Evolutionary conservation across 345 rosid genomes (phyloP).

Genomic region (Psidium friedrichsthalianum): DNA sequence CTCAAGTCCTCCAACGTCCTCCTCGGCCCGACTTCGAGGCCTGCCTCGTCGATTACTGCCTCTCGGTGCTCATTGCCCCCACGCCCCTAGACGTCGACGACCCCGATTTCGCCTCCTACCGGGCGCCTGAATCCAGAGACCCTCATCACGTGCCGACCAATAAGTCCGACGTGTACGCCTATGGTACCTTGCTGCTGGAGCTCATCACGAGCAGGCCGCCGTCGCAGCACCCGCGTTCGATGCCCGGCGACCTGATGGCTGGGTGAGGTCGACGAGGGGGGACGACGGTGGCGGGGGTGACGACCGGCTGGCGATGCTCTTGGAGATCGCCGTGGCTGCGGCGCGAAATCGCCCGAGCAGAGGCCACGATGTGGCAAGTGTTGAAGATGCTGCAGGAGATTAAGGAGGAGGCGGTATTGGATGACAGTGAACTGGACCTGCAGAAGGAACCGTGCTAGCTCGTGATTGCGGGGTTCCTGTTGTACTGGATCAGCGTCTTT

Average conservation of each 20-base stretch:
- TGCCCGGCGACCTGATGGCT: constrained; percentile 32
- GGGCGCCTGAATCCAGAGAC: constrained; percentile 48
- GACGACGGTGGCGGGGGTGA: constrained; percentile 26
- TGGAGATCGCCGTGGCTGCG: constrained; percentile 69
- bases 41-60: constrained; percentile 69
- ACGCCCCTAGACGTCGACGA: constrained; percentile 21
- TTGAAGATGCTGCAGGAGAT: constrained; percentile 87
- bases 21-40: constrained; percentile 90
- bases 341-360: constrained; percentile 61
- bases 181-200: constrained; percentile 68
- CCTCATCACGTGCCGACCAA: constrained; percentile 23
- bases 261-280: constrained; percentile 56
- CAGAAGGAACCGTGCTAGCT: constrained; percentile 11
- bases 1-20: constrained; percentile 79
- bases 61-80: constrained; percentile 28
- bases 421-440: constrained; percentile 41
- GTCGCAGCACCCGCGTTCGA: constrained; percentile 34
- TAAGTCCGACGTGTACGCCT: constrained; percentile 69
- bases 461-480: neutral
- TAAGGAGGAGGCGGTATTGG: constrained; percentile 67
- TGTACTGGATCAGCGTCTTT: neutral
- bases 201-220: constrained; percentile 71
- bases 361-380: constrained; percentile 95
- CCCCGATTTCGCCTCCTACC: constrained; percentile 24
- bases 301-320: constrained; percentile 57